Base-by-base conservation (phyloP, 345 rosid species). In the Rhodamnia rubescens region DNA sequence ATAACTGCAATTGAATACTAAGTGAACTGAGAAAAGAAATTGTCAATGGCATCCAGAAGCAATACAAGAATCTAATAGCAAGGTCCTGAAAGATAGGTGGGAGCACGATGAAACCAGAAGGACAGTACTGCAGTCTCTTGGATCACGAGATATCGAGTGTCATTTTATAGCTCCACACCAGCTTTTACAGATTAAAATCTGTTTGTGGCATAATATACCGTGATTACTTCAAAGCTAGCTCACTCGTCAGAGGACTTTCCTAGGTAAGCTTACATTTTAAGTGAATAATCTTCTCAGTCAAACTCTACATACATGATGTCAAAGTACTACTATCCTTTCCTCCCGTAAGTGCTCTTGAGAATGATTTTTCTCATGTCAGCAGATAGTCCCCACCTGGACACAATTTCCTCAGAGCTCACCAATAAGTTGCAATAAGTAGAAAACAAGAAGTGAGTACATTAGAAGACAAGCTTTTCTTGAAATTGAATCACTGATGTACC, bases 401-500 rank as follows among this genome's bases (percentile, higher is more conserved):
- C 47, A 69, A 32, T 32, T 69, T 11, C 9, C 47, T 69, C 44
- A 69, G 75, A 32, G 44, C 44, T 1, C 78, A 64, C 12, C 5
- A 22, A 52, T 36, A 52, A 82, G 57, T 51, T 27, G 36, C 47
- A 27, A 51, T 6, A n/a, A 82, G 14, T 52, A 82, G 22, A 24
- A 10, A 52, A 75, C 58, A 47, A 36, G 54, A 74, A 27, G 42
- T 32, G 61, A 36, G 36, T 42, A 52, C 11, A 22, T 53, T 53
- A 5, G 42, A 54, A 69, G 83, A 86, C 57, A 40, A 53, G 54
- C 82, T 82, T 57, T 50, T 59, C 53, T 15, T 3, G 32, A 11
- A 78, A 54, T 32, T 56, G 59, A 36, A 55, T 42, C n/a, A 51
- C 44, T 49, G 36, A 56, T 83, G 42, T 87, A 95, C 99, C 98